Evolutionary conservation across 108 stramenopile species (phyloP).

Genomic region (Epipyxis sp.): DNA sequence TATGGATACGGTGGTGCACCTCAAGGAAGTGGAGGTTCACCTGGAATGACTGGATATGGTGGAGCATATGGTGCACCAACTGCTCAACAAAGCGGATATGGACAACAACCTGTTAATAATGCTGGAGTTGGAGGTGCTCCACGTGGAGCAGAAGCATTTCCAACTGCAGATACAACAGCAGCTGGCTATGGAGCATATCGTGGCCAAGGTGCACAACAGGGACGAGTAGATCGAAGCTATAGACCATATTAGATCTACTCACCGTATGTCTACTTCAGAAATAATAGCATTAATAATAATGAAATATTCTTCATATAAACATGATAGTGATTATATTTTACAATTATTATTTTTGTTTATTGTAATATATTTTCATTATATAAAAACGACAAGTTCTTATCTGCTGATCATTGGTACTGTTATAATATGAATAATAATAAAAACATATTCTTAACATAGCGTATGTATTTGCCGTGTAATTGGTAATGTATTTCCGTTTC

Average conservation of each 20-base stretch:
- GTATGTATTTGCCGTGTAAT: too few relatives aligned
- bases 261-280: too few relatives aligned
- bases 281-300: too few relatives aligned
- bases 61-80: not conserved
- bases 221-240: slow-evolving; percentile 30
- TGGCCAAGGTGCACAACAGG: not conserved
- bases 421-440: too few relatives aligned
- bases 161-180: not conserved
- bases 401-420: too few relatives aligned
- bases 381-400: too few relatives aligned
- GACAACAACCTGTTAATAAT: not conserved
- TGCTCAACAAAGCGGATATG: not conserved
- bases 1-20: not conserved
- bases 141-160: not conserved
- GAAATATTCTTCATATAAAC: too few relatives aligned
- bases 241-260: slow-evolving; percentile 19
- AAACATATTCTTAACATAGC: too few relatives aligned
- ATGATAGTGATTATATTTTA: too few relatives aligned
- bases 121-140: not conserved
- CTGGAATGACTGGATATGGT: slow-evolving; percentile 24
- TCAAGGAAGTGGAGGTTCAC: not conserved
- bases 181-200: slow-evolving; percentile 31
- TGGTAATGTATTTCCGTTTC: too few relatives aligned
- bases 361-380: too few relatives aligned
- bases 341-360: too few relatives aligned